Base-by-base conservation (phyloP, 2,329 filamentous ascomycete species). In the Venturia asperata region DNA sequence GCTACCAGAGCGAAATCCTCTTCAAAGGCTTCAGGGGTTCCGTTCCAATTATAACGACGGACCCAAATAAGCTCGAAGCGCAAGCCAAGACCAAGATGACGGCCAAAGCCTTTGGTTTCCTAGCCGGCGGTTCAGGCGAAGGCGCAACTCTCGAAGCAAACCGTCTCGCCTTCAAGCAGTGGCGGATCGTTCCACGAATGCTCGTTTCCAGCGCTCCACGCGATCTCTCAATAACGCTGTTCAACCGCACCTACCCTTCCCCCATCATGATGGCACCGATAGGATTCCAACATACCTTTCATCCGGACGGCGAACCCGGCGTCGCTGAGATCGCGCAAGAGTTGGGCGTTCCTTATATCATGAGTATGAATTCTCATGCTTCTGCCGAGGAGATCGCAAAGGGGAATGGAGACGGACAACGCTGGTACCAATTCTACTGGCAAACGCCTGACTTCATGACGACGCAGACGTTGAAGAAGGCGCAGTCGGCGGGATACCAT, bases 391-490 rank as follows among this genome's bases (percentile, higher is more conserved):
- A 90, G 61, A 82, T 90, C 0, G 86, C 85, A 0, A 71, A 77
- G 9, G 85, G 84, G 0, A 85, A 81, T 62, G 82, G 82, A 0
- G 75, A 82, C 6, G 83, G 84, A 2, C 78, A 82, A 41, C 78
- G 87, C 11, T 92, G 87, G 87, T 92, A 82, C 72, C 89, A 92
- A 71, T 81, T 92, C 0, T 92, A 92, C 76, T 91, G 87, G 86
- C 88, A 88, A 0, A 77, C 79, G 80, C 82, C 84, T 65, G 82
- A 91, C 64, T 82, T 86, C 3, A 78, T 91, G 65, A 91, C 88
- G 0, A 76, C 81, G 0, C 88, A 84, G 1, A 76, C 91, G 19
- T 78, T 91, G 5, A 72, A 74, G 1, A 81, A 87, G 0, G 89
- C 87, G 0, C 85, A 84, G 70, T 78, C 75, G 0, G 81, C 78